These are phyloP conservation scores for Butyriboletus loyo DNA, from an alignment of 768 basidiomycete species.

Conservation along the genomic window DNA sequence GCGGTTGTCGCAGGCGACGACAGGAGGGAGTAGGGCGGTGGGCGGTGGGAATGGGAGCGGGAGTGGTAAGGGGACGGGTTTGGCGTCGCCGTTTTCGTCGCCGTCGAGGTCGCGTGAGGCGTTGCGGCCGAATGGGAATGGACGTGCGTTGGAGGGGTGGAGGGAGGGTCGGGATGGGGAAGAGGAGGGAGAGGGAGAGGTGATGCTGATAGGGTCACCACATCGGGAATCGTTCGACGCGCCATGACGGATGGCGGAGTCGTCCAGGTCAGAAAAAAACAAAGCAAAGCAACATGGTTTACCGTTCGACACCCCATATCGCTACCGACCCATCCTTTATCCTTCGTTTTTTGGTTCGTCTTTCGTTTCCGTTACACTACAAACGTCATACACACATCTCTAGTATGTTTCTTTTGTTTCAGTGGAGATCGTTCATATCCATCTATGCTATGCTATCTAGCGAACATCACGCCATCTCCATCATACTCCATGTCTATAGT, in stretches of 20 bases:
- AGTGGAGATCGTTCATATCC: neutral
- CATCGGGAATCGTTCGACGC: conserved; percentile 5
- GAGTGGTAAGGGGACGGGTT: neutral
- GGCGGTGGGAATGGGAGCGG: neutral
- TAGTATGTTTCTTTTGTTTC: neutral
- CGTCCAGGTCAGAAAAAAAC: neutral
- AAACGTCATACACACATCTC: neutral
- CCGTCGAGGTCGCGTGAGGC: conserved; percentile 4
- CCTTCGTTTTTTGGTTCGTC: too few species aligned
- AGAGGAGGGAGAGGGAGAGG: conserved; percentile 9
- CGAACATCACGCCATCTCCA: neutral
- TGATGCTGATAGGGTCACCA: conserved; percentile 19
- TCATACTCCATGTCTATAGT: neutral
- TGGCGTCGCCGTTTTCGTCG: neutral
- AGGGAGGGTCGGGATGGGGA: neutral
- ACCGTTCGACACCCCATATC: neutral
- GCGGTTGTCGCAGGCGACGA: conserved; percentile 22
- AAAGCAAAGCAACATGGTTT: neutral
- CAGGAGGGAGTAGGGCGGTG: neutral
- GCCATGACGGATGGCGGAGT: neutral
- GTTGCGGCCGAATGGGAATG: neutral
- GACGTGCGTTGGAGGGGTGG: conserved; percentile 1
- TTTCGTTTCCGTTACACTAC: too few species aligned
- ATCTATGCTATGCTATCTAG: neutral
- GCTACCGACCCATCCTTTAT: too few species aligned